Percentiles rank a stretch among this genome's conserved stretches.
Conservation (phyloP, 2,329 filamentous ascomycete species). For the Fonsecaea erecta region DNA sequence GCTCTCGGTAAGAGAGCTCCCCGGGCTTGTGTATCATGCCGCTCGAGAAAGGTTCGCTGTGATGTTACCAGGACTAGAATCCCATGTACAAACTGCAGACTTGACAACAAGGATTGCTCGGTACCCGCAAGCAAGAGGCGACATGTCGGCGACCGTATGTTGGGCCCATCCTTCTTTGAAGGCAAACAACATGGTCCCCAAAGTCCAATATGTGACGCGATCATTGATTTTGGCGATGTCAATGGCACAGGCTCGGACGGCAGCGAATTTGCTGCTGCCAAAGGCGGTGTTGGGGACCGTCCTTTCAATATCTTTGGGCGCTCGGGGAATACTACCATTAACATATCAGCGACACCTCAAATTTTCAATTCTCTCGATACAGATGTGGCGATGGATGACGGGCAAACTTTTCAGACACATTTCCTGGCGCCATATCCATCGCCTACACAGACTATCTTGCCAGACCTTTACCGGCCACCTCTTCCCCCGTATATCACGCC, state of each 20-base stretch:
- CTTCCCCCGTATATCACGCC: constrained; percentile 76
- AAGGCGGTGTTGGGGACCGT: neutral
- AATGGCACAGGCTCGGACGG: neutral
- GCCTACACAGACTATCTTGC: constrained; percentile 51
- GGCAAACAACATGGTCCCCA: constrained; percentile 12
- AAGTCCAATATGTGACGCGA: constrained; percentile 30
- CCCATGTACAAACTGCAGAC: constrained; percentile 82
- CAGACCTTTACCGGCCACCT: constrained; percentile 54
- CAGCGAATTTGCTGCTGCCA: neutral
- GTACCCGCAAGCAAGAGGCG: constrained; percentile 83
- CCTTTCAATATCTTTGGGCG: constrained; percentile 17
- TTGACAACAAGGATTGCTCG: constrained; percentile 57
- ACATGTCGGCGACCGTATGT: constrained; percentile 40
- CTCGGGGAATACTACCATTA: neutral
- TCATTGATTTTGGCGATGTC: constrained; percentile 30
- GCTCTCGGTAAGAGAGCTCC: constrained; percentile 77
- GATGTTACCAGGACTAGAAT: constrained; percentile 86
- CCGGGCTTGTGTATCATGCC: constrained; percentile 85
- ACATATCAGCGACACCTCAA: neutral
- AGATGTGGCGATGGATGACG: neutral
- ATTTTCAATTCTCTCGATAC: constrained; percentile 45
- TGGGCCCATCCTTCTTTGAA: constrained; percentile 23
- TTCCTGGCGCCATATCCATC: constrained; percentile 49
- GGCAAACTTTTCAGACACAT: constrained; percentile 41
- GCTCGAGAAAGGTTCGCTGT: constrained; percentile 87